Evolutionary conservation across 257 asterid species (phyloP), one percentile per base, ranked within the genome.

Genomic region (Pogostemon cablin): DNA sequence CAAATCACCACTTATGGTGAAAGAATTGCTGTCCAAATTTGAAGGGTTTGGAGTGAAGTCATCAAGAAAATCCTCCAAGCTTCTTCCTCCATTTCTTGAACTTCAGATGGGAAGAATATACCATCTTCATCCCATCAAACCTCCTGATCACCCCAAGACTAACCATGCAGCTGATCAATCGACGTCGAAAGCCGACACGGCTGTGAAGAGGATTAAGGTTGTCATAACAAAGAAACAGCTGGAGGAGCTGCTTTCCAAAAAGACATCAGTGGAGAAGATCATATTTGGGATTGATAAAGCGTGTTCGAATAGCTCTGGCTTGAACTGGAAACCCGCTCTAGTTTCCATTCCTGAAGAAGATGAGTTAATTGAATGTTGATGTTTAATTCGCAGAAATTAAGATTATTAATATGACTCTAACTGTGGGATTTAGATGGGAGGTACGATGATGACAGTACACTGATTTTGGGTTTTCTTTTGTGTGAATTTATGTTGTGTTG

Each of bases 151-250:
- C 20, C 40, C 67, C 6, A 53, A 62, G 17, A 56, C 11, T 7
- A 50, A 4, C 2, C 12, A 2, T 56, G 49, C 57, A 1, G 68
- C 4, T 1, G 12, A 25, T 6, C 72, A 32, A 6, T 12, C 54
- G 3, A 54, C 47, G n/a, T 7, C 3, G 46, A 64, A 39, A 6
- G 67, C 0, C 48, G 74, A 54, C 62, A 3, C 20, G 9, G 12
- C 50, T 2, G 78, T 77, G n/a, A 79, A 62, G 81, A 86, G 87
- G n/a, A 78, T 83, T 3, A 83, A 83, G 65, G 73, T 86, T 1
- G 83, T 86, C 9, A 80, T 83, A n/a, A 78, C 87, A n/a, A 86
- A 71, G 83, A 69, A 83, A 63, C 87, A 83, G 69, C 79, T 86
- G 9, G 62, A 86, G 52, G 84, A 86, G 63, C 5, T 86, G 70